phyloP scores from a whole-genome alignment of 176 grass and related monocot genomes.

The Aegilops tauschii region DNA sequence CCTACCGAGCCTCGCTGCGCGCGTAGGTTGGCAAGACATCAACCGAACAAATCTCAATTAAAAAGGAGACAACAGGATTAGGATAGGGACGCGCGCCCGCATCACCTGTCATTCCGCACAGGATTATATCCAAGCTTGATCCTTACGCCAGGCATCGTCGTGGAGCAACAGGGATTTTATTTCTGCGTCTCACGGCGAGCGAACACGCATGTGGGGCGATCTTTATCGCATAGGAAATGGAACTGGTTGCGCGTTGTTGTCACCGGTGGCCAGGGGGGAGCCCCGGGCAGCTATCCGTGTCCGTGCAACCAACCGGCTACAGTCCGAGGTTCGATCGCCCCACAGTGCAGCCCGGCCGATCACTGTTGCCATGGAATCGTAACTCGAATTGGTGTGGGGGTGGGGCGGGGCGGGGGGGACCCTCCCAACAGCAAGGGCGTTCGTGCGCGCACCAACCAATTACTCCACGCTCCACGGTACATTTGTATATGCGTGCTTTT shows the following conservation, averaged over 20 bases:
- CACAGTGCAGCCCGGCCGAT: neutral
- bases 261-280: neutral
- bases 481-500: neutral
- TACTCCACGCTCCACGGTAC: neutral
- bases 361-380: neutral
- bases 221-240: neutral
- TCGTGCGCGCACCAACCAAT: neutral
- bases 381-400: neutral
- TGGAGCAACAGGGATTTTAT: neutral
- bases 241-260: neutral
- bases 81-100: neutral
- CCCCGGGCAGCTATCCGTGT: neutral
- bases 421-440: neutral
- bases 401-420: neutral
- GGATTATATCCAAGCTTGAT: neutral
- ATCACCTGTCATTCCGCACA: neutral
- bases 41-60: neutral
- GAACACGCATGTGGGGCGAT: neutral
- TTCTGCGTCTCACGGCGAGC: too few species aligned
- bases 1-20: neutral
- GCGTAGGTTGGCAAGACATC: conserved; percentile 1
- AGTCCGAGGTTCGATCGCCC: neutral
- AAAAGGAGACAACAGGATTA: neutral
- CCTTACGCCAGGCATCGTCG: neutral
- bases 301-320: neutral